phyloP scores from a whole-genome alignment of 805 yeast species.

The Lachancea kluyveri region DNA sequence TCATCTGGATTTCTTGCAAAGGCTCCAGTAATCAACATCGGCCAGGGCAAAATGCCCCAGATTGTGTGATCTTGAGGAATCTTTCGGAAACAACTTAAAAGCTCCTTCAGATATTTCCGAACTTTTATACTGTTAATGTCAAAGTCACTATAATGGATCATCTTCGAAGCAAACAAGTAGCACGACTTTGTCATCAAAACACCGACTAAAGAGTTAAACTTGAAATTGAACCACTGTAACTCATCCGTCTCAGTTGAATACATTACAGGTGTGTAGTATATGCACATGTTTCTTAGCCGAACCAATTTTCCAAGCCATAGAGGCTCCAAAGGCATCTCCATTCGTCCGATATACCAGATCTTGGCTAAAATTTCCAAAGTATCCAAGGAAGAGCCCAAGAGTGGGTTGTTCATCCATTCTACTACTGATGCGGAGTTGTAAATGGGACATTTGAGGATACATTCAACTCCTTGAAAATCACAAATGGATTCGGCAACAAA shows the following conservation, averaged over 20 bases:
- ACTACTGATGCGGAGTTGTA: constrained; percentile 28
- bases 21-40: constrained; percentile 7
- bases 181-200: constrained; percentile 8
- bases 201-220: constrained; percentile 8
- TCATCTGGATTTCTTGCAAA: constrained; percentile 6
- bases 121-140: constrained; percentile 8
- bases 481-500: constrained; percentile 38
- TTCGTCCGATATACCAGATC: constrained; percentile 28
- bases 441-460: constrained; percentile 30
- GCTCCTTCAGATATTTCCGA: constrained; percentile 11
- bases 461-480: constrained; percentile 30
- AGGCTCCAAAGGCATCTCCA: constrained; percentile 11
- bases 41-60: constrained; percentile 11
- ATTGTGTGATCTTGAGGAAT: constrained; percentile 8
- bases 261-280: constrained; percentile 7
- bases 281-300: constrained; percentile 6
- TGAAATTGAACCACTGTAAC: constrained; percentile 4
- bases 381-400: constrained; percentile 33
- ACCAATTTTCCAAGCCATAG: constrained; percentile 8
- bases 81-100: constrained; percentile 8
- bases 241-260: constrained; percentile 1
- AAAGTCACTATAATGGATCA: constrained; percentile 6
- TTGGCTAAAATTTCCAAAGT: constrained; percentile 34
- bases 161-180: constrained; percentile 7
- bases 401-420: constrained; percentile 40